These are phyloP conservation scores for Polyplosphaeria fusca DNA, from an alignment of 495 filamentous ascomycete genomes.

Conservation along the genomic window DNA sequence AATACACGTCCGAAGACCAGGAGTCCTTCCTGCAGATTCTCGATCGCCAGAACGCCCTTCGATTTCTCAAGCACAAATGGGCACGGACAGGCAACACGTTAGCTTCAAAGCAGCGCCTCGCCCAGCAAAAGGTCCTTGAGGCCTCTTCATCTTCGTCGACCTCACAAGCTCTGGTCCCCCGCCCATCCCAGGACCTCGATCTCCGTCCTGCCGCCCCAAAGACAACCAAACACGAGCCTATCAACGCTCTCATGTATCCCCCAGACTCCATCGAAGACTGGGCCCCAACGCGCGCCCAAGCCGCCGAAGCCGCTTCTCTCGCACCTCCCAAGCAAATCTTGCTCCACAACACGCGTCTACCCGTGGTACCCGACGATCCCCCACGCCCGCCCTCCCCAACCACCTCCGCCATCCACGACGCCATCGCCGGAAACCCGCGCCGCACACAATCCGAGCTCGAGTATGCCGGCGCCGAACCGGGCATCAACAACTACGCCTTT, in stretches of 20 bases:
- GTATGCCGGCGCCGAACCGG: constrained; percentile 64
- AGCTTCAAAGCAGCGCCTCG: constrained; percentile 67
- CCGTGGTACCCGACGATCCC: constrained; percentile 38
- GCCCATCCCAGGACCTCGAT: constrained; percentile 51
- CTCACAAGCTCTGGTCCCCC: constrained; percentile 26
- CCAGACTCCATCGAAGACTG: constrained; percentile 70
- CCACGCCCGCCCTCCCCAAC: constrained; percentile 54
- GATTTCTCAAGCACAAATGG: constrained; percentile 78
- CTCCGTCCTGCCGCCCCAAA: constrained; percentile 75
- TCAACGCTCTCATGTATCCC: constrained; percentile 86
- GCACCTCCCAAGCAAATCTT: constrained; percentile 74
- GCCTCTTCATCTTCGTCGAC: constrained; percentile 26
- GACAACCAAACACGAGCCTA: constrained; percentile 66
- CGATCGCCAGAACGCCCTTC: constrained; percentile 85
- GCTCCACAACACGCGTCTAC: constrained; percentile 79
- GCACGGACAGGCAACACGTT: constrained; percentile 70
- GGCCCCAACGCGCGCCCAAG: constrained; percentile 62
- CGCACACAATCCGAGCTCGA: constrained; percentile 63
- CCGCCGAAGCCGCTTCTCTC: constrained; percentile 64
- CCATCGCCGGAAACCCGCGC: constrained; percentile 73
- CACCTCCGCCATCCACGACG: constrained; percentile 78
- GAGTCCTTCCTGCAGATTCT: constrained; percentile 90
- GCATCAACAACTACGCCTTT: constrained; percentile 89
- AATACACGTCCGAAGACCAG: constrained; percentile 96
- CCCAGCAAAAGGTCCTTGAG: constrained; percentile 71